Conservation (phyloP, 2,329 filamentous ascomycete genomes). For the Raffaelea ambrosiae region DNA sequence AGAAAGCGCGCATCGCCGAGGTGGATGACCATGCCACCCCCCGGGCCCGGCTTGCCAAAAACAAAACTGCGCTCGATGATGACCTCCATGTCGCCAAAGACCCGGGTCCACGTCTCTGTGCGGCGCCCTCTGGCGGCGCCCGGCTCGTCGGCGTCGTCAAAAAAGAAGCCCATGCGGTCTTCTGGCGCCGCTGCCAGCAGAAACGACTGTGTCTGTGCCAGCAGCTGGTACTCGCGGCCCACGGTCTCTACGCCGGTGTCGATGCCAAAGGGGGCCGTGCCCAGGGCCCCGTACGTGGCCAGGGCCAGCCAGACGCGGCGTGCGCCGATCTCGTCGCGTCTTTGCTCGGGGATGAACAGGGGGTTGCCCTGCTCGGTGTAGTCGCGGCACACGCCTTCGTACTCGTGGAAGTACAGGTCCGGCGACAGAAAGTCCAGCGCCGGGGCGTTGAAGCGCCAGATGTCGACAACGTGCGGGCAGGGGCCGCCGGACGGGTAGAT, state of each 20-base stretch:
- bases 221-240: slow-evolving; percentile 24
- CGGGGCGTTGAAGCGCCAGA: slow-evolving; percentile 34
- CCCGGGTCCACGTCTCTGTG: slow-evolving; percentile 14
- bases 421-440: slow-evolving; percentile 36
- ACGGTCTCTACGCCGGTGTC: slow-evolving; percentile 14
- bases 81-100: slow-evolving; percentile 12
- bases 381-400: slow-evolving; percentile 14
- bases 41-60: slow-evolving; percentile 28
- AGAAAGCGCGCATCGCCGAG: slow-evolving; percentile 25
- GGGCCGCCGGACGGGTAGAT: slow-evolving; percentile 37
- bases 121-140: background rate
- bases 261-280: slow-evolving; percentile 24
- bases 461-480: slow-evolving; percentile 30
- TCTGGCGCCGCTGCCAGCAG: slow-evolving; percentile 1
- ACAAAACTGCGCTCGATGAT: slow-evolving; percentile 28
- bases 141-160: slow-evolving; percentile 15
- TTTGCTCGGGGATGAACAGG: slow-evolving; percentile 46
- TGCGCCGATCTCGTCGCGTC: slow-evolving; percentile 36
- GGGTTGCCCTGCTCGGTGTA: slow-evolving; percentile 16
- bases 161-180: slow-evolving; percentile 21
- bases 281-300: slow-evolving; percentile 18
- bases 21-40: slow-evolving; percentile 30
- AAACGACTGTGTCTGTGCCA: slow-evolving; percentile 6
- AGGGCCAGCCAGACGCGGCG: slow-evolving; percentile 31
- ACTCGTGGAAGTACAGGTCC: slow-evolving; percentile 33